These are phyloP conservation scores for Whalleya microplaca DNA, from an alignment of 2,329 filamentous ascomycete species.

Conservation along the genomic window DNA sequence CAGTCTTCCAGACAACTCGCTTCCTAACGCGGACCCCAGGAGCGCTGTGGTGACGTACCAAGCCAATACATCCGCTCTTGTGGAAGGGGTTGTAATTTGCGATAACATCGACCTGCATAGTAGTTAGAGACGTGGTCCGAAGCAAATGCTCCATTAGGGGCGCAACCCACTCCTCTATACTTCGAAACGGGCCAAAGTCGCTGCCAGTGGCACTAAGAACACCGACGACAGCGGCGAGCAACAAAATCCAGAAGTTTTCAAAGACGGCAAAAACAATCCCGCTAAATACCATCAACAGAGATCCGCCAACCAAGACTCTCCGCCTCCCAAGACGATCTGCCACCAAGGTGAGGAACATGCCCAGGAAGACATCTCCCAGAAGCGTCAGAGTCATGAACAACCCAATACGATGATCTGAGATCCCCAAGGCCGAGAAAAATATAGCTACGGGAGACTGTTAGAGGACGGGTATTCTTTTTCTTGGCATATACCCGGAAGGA, in stretches of 20 bases:
- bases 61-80: conserved; percentile 64
- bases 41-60: conserved; percentile 66
- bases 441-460: conserved; percentile 42
- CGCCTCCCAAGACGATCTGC: conserved; percentile 62
- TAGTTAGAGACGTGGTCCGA: conserved; percentile 6
- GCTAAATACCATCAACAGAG: conserved; percentile 59
- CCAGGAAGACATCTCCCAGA: conserved; percentile 62
- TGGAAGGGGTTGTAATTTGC: conserved; percentile 59
- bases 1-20: conserved; percentile 54
- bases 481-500: background rate
- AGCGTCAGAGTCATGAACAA: conserved; percentile 69
- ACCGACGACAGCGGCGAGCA: conserved; percentile 61
- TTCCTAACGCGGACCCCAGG: conserved; percentile 59
- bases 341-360: conserved; percentile 59
- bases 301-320: conserved; percentile 56
- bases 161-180: conserved; percentile 59
- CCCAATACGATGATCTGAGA: conserved; percentile 63
- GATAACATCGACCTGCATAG: conserved; percentile 54
- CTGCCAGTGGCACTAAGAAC: conserved; percentile 66
- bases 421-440: conserved; percentile 59
- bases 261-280: conserved; percentile 57
- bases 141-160: background rate
- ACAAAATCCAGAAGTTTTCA: conserved; percentile 62
- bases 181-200: conserved; percentile 70
- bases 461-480: background rate